Evolutionary conservation across 495 filamentous ascomycete genomes (phyloP).

Genomic region (Monascus purpureus): DNA sequence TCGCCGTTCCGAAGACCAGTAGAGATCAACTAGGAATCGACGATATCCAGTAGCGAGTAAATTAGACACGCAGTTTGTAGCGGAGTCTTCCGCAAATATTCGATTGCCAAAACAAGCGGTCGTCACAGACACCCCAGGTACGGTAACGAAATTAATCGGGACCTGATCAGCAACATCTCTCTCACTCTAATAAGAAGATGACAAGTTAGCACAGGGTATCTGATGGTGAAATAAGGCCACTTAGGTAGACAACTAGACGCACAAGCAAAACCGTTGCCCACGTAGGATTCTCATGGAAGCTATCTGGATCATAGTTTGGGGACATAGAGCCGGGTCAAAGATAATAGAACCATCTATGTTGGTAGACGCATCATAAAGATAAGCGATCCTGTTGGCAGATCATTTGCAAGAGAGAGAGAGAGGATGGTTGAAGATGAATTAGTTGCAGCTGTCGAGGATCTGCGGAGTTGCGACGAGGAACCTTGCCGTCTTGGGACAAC

Average conservation of each 20-base stretch:
- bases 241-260: constrained; percentile 4
- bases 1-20: constrained; percentile 41
- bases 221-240: background rate
- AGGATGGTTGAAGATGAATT: too few species aligned
- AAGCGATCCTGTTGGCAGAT: background rate
- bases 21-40: constrained; percentile 46
- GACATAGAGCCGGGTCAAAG: constrained; percentile 18
- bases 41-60: constrained; percentile 44
- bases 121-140: constrained; percentile 37
- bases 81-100: constrained; percentile 31
- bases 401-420: background rate
- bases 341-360: too few species aligned
- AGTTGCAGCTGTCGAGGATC: too few species aligned
- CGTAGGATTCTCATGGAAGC: constrained; percentile 18
- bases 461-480: too few species aligned
- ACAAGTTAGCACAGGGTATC: background rate
- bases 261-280: constrained; percentile 26
- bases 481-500: too few species aligned
- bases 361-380: too few species aligned
- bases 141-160: constrained; percentile 47
- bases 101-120: constrained; percentile 44
- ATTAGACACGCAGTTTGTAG: constrained; percentile 44
- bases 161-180: constrained; percentile 45
- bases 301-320: constrained; percentile 18
- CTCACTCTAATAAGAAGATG: constrained; percentile 32